Base-by-base conservation (phyloP, 768 basidiomycete species). In the Phanerodontia chrysosporium region DNA sequence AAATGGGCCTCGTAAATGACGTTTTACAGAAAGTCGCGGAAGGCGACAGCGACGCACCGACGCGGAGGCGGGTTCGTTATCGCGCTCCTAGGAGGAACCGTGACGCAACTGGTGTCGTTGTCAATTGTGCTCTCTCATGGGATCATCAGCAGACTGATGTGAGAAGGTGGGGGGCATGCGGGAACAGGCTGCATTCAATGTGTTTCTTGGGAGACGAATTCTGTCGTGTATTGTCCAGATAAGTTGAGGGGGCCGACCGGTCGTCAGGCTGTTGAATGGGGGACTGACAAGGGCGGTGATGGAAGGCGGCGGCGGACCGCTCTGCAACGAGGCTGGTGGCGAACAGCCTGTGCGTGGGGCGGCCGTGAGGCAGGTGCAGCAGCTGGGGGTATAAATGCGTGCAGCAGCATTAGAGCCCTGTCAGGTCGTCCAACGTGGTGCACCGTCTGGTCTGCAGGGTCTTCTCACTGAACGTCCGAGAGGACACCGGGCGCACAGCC, bases 121-220 rank as follows among this genome's bases (percentile, higher is more conserved):
- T 30, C 49, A 32, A 30, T 29, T 51, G 46, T 18, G 49, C 52
- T 27, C 21, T 24, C 35, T 24, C 32, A 53, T 53, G 52, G 27
- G 52, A 22, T 25, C 52, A 53, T 53, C 52, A 53, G 52, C 52
- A 53, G 52, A 53, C 52, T 53, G 52, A 53, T 53, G 52, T 24
- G 35, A 39, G 52, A 53, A 53, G 52, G 52, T 7, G 21, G 35
- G 24, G 13, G 25, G 25, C 52, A 53, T 39, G 49, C 49, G 49
- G 49, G 49, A 21, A 30, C 30, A 22, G 49, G 7, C 3, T 8
- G 16, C 29, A 51, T 51, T 32, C 49, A 51, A 51, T 30, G 49
- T 18, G 39, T 42, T 18, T 18, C 8, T 42, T 42, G 18, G 39
- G 18, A 42, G 9, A 18, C 39, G 18, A 42, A 42, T 9, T 9